Evolutionary conservation across 768 basidiomycete species (phyloP), one percentile per base, ranked within the genome.

Genomic region (Leccinellum rugosiceps): DNA sequence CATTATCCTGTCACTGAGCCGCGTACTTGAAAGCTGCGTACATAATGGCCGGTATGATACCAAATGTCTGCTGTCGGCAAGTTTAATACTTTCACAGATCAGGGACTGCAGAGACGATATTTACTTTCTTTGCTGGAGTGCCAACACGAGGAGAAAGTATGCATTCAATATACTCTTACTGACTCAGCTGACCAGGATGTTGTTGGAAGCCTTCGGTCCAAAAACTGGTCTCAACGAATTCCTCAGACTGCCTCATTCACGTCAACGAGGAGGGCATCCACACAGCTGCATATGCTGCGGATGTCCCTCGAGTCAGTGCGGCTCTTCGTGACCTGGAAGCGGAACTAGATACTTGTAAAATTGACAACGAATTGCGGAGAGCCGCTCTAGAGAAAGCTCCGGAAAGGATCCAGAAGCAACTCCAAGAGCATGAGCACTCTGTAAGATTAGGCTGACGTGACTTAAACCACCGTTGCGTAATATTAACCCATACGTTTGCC

Each of bases 131-230:
- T 92, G 55, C 74, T 92, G 11, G 84, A 86, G 61, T 89, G 87
- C 59, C 90, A 92, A 66, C 87, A 88, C 56, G 90, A 94, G 66
- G 92, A 93, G 68, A 94, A 94, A 81, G 91, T 87, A 63, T 26
- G 63, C 26, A 41, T 50, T 19, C 17, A 21, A 30, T 50, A 14
- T 6, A 11, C 9, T 48, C 14, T 81, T 3, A 7, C 32, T 38
- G 11, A 25, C 21, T 76, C 81, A 21, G 84, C 88, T 61, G 85
- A 84, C 59, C 82, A 84, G 19, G 76, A 63, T 14, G 6, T 38
- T 45, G 26, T 59, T 50, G 31, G 17, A 50, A 61, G 54, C 56
- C 62, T 30, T 65, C 55, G 23, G 57, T 65, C n/a, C 64, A 62
- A 59, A 58, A 63, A 32, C 11, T 70, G 26, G 61, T 70, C 44